Conservation (phyloP, 306 rosid species). For the Prinsepia uniflora region DNA sequence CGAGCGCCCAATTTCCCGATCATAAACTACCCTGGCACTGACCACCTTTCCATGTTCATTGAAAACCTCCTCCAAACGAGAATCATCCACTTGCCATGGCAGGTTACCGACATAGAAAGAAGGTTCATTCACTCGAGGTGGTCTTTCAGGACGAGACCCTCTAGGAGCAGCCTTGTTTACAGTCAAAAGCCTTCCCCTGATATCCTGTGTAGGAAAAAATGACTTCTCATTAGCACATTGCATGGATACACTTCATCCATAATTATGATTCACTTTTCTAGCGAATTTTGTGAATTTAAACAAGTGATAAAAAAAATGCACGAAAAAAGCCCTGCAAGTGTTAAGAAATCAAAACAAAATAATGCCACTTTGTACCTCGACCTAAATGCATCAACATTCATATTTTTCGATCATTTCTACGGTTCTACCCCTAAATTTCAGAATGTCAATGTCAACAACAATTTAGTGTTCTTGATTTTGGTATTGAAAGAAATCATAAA, state of each 20-base stretch:
- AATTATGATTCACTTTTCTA: neutral
- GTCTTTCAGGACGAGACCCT: constrained; percentile 37
- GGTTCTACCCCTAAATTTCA: neutral
- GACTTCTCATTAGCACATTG: neutral
- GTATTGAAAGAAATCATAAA: neutral
- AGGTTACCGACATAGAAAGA: constrained; percentile 35
- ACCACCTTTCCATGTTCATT: constrained; percentile 76
- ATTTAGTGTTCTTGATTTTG: too few relatives aligned
- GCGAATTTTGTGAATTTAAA: neutral
- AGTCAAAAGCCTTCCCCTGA: constrained; percentile 35
- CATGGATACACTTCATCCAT: neutral
- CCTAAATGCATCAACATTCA: constrained; percentile 1
- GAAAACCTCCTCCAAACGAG: constrained; percentile 64
- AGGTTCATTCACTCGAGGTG: constrained; percentile 19
- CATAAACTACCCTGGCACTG: constrained; percentile 57
- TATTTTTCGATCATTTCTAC: neutral
- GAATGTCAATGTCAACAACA: neutral
- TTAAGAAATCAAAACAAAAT: neutral
- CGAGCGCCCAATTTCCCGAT: constrained; percentile 73
- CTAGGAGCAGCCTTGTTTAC: constrained; percentile 49
- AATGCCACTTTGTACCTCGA: neutral
- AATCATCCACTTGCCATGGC: constrained; percentile 58
- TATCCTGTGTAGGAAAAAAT: constrained; percentile 24
- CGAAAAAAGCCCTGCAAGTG: neutral
- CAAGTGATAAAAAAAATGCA: neutral